Conservation (phyloP, 352 stramenopile genomes). For the Phytophthora pistaciae region DNA sequence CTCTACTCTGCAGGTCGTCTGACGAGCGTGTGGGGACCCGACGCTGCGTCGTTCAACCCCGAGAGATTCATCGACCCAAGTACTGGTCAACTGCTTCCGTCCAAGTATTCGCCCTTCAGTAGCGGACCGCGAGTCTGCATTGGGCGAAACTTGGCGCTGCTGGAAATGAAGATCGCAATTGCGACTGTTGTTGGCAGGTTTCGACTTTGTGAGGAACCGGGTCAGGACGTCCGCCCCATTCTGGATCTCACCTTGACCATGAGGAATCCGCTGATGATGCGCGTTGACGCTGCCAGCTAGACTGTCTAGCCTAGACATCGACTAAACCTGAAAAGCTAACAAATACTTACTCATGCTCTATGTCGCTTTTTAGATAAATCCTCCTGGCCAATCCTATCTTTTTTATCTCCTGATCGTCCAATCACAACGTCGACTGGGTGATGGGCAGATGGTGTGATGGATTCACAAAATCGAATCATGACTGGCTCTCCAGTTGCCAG, state of each 20-base stretch:
- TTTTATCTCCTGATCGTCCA: not conserved
- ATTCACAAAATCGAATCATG: not conserved
- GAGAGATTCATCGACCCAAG: slow-evolving; percentile 45
- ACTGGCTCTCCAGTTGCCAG: not conserved
- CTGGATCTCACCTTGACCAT: slow-evolving; percentile 26
- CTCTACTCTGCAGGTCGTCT: slow-evolving; percentile 49
- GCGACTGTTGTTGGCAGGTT: slow-evolving; percentile 15
- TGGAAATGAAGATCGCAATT: slow-evolving; percentile 33
- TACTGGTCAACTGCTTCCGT: slow-evolving; percentile 10
- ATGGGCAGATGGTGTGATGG: slow-evolving; percentile 1
- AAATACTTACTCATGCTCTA: too few relatives aligned
- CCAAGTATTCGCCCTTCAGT: slow-evolving; percentile 20
- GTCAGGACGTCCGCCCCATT: slow-evolving; percentile 22
- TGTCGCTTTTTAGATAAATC: not conserved
- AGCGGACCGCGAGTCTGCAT: slow-evolving; percentile 15
- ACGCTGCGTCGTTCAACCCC: slow-evolving; percentile 42
- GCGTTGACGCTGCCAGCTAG: not conserved
- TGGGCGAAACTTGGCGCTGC: slow-evolving; percentile 20
- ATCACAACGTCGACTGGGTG: not conserved
- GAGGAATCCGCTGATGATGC: slow-evolving; percentile 23
- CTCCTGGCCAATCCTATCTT: slow-evolving; percentile 1
- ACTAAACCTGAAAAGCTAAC: too few relatives aligned
- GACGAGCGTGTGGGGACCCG: slow-evolving; percentile 44
- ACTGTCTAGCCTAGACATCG: too few relatives aligned
- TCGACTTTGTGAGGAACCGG: slow-evolving; percentile 8